These are phyloP conservation scores for Solanum pennellii DNA, from an alignment of 257 asterid genomes.

Conservation along the genomic window DNA sequence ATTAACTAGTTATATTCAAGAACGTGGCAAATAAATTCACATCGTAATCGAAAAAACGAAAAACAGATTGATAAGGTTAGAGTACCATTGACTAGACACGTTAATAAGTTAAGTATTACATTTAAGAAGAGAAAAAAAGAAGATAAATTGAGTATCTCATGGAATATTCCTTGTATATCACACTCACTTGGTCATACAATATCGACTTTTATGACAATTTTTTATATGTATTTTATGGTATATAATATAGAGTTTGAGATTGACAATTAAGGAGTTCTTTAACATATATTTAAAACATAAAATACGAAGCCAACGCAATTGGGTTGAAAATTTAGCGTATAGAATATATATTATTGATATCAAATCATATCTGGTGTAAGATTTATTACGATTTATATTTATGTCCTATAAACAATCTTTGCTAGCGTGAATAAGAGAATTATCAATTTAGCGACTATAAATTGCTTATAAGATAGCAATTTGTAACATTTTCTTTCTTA, in stretches of 20 bases:
- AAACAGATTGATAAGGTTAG: background rate
- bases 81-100: background rate
- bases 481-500: background rate
- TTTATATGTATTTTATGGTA: background rate
- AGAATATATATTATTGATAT: background rate
- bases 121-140: background rate
- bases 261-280: background rate
- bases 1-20: background rate
- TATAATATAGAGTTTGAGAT: background rate
- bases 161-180: background rate
- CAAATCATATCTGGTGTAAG: no score
- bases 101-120: background rate
- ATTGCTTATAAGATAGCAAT: background rate
- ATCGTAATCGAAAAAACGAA: background rate
- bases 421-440: background rate
- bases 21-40: background rate
- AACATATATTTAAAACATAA: background rate
- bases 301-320: background rate
- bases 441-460: background rate
- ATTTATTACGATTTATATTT: background rate
- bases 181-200: background rate
- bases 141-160: background rate
- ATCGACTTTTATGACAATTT: background rate
- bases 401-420: no score
- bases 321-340: background rate